Evolutionary conservation across 2,329 filamentous ascomycete species (phyloP), one percentile per base, ranked within the genome.

Genomic region (Esteya vermicola): DNA sequence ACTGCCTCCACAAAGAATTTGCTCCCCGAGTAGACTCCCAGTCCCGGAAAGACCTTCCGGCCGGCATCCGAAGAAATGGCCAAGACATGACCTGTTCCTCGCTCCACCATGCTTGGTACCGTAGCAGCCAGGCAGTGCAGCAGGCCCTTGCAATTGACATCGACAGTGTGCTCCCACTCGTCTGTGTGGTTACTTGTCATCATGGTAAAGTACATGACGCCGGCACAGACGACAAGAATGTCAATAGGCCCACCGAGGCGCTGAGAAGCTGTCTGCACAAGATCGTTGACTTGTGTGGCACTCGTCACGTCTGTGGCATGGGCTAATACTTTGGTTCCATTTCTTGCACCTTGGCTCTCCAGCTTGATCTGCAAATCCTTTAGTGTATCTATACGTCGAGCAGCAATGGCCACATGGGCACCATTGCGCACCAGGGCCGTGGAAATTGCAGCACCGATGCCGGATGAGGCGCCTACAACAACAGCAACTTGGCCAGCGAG

Each of bases 201-300:
- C 76, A 88, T 78, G 40, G 83, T 88, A 60, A 78, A 89, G 62
- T 89, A 89, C 83, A 89, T 89, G 54, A 89, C 83, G 27, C 83
- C 83, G 0, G 83, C 84, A 52, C 81, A 85, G 31, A 76, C 76
- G 37, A 89, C 74, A n/a, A 89, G 69, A 38, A 88, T 82, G 54
- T 89, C 83, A 33, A 88, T 65, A 0, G 78, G 72, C 21, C 41
- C 83, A 1, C 41, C 83, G 0, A 88, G 74, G 48, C 77, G 63
- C 34, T 71, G 65, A 21, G 63, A 63, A 1, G 80, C 66, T 0
- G 70, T 64, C 4, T 60, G 57, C 45, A 88, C 64, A 4, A 89
- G 72, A 0, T 68, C 67, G 49, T 81, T 72, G 6, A 86, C 80
- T 50, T 86, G 69, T 5, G 59, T 56, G 45, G 65, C 70, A 50